Percentiles rank a stretch among this genome's conserved stretches.
These are phyloP conservation scores for Aspergillus sp. DNA, from an alignment of 2,329 filamentous ascomycete genomes.

Conservation along the genomic window DNA sequence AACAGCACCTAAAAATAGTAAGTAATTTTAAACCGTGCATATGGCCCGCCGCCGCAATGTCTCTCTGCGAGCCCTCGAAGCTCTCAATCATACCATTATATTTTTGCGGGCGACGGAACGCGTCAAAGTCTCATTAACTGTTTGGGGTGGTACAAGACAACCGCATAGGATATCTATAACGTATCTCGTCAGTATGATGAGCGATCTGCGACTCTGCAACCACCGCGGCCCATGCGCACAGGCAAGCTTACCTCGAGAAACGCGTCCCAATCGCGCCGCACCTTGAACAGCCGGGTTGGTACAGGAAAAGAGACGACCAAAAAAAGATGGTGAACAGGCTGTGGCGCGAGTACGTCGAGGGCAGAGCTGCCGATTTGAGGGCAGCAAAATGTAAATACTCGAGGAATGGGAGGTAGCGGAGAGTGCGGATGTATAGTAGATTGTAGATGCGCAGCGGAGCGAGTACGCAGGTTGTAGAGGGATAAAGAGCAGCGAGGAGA, in stretches of 20 bases:
- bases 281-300: slow-evolving; percentile 16
- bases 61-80: slow-evolving; percentile 1
- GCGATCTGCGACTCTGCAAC: not conserved
- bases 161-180: slow-evolving; percentile 9
- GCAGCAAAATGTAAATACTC: slow-evolving; percentile 21
- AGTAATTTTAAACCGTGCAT: slow-evolving; percentile 19
- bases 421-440: slow-evolving; percentile 12
- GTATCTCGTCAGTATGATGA: not conserved
- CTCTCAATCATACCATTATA: slow-evolving; percentile 38
- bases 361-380: not conserved
- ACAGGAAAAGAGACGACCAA: slow-evolving; percentile 16
- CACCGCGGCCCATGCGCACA: not conserved
- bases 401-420: slow-evolving; percentile 16
- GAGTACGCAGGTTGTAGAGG: slow-evolving; percentile 8
- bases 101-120: slow-evolving; percentile 24
- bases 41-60: not conserved
- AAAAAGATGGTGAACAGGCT: slow-evolving; percentile 12
- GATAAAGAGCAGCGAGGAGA: slow-evolving; percentile 6
- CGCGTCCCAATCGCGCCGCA: slow-evolving; percentile 31
- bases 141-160: not conserved
- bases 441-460: slow-evolving; percentile 16
- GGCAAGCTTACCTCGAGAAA: slow-evolving; percentile 24
- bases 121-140: slow-evolving; percentile 33
- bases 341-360: slow-evolving; percentile 9
- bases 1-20: slow-evolving; percentile 74